Evolutionary conservation across 2,329 filamentous ascomycete species (phyloP).

Genomic region (Clarireedia paspali): DNA sequence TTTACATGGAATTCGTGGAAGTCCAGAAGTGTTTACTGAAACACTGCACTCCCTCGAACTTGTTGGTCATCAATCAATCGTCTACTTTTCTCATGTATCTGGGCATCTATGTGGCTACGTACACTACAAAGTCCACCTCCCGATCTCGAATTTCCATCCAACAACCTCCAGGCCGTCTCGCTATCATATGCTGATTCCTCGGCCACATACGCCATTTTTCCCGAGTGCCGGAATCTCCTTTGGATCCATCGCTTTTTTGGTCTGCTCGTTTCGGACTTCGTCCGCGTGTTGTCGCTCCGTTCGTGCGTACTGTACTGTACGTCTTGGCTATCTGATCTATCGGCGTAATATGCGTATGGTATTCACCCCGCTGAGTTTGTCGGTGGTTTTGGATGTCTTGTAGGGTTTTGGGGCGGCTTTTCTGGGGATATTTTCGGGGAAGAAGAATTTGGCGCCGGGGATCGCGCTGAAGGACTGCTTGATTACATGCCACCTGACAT

Average conservation of each 20-base stretch:
- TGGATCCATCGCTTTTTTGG: constrained; percentile 41
- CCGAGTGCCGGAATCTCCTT: constrained; percentile 41
- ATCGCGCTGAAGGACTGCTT: constrained; percentile 25
- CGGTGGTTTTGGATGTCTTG: constrained; percentile 23
- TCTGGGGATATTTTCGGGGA: constrained; percentile 24
- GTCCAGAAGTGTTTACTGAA: too few relatives aligned
- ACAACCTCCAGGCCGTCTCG: constrained; percentile 2
- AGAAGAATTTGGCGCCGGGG: constrained; percentile 27
- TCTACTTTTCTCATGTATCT: too few relatives aligned
- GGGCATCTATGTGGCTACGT: too few relatives aligned
- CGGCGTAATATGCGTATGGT: constrained; percentile 38
- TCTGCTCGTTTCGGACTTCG: constrained; percentile 35
- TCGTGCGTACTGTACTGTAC: constrained; percentile 31
- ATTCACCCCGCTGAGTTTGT: constrained; percentile 37
- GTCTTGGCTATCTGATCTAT: constrained; percentile 39
- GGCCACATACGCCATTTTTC: constrained; percentile 32
- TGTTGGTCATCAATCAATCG: too few relatives aligned
- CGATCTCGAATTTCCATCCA: background rate
- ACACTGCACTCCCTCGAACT: too few relatives aligned
- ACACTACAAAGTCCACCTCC: too few relatives aligned
- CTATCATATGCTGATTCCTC: constrained; percentile 7
- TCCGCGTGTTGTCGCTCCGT: constrained; percentile 34
- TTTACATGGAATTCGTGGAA: too few relatives aligned
- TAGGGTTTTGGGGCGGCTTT: constrained; percentile 24
- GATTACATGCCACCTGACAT: constrained; percentile 28